These are phyloP conservation scores for Epichloe glyceriae DNA, from an alignment of 2,329 filamentous ascomycete genomes.

Conservation along the genomic window DNA sequence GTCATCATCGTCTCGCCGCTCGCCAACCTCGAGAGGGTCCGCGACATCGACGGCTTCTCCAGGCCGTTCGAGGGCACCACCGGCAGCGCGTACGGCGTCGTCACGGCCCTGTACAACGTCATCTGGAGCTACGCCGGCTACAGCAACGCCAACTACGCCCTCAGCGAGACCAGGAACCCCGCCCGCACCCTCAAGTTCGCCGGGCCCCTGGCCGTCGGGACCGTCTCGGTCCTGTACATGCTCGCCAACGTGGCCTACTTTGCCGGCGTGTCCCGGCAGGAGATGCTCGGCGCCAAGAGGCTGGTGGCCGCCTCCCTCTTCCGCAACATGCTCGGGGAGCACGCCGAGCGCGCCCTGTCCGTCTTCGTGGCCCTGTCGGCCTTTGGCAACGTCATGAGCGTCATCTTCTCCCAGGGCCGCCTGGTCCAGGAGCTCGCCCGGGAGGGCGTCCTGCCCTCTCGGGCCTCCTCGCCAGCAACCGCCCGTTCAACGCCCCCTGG, in stretches of 20 bases:
- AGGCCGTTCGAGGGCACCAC: conserved; percentile 54
- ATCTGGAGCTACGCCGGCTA: conserved; percentile 60
- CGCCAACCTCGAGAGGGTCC: conserved; percentile 45
- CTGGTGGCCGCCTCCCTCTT: conserved; percentile 43
- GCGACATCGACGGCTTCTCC: conserved; percentile 46
- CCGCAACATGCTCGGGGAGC: conserved; percentile 39
- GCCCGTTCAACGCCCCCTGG: conserved; percentile 50
- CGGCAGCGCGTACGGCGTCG: conserved; percentile 51
- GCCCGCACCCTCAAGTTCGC: conserved; percentile 51
- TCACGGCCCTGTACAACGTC: conserved; percentile 60
- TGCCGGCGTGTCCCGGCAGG: conserved; percentile 39
- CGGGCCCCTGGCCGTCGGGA: conserved; percentile 45
- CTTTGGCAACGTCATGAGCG: conserved; percentile 53
- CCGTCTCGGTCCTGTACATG: conserved; percentile 50
- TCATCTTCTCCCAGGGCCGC: conserved; percentile 56
- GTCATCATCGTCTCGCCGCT: conserved; percentile 53
- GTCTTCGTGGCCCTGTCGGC: conserved; percentile 57
- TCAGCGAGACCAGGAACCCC: conserved; percentile 53
- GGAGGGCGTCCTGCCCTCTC: conserved; percentile 55
- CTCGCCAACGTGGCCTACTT: conserved; percentile 57
- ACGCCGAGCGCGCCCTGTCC: conserved; percentile 44
- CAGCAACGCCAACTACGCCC: conserved; percentile 54
- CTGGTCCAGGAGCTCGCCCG: conserved; percentile 53
- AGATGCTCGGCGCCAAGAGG: conserved; percentile 37
- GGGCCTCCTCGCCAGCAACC: conserved; percentile 48